phyloP scores from a whole-genome alignment of 1,284 basidiomycete genomes.

The Inonotus obliquus region DNA sequence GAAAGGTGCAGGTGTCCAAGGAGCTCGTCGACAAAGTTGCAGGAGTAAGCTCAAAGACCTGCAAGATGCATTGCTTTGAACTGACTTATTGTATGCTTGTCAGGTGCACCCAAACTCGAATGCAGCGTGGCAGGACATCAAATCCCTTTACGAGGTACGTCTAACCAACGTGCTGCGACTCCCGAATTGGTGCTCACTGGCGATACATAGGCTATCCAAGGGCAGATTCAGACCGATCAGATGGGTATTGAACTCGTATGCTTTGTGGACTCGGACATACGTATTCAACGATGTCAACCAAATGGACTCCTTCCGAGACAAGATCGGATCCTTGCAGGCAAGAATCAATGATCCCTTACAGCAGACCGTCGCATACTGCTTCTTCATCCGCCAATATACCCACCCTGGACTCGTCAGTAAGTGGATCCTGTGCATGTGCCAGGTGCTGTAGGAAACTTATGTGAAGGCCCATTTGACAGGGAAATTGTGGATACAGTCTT shows the following conservation, averaged over 20 bases:
- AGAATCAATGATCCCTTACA: neutral
- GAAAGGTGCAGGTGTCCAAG: no score
- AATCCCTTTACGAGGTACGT: no score
- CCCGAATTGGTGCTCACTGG: no score
- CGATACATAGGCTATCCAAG: no score
- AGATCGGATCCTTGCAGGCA: constrained; percentile 1
- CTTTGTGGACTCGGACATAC: constrained; percentile 4
- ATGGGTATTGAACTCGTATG: constrained; percentile 8
- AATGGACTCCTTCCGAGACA: neutral
- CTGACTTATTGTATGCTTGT: no score
- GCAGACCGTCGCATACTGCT: constrained; percentile 13
- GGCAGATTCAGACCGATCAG: neutral
- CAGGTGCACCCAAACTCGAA: no score
- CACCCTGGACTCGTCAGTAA: constrained; percentile 7
- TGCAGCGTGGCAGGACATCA: no score
- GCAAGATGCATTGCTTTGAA: no score
- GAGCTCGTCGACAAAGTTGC: no score
- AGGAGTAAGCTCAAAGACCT: no score
- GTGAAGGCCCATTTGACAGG: neutral
- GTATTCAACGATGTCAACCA: constrained; percentile 6
- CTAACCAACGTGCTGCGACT: no score
- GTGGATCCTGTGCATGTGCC: neutral
- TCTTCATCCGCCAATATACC: constrained; percentile 14
- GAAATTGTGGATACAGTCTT: neutral
- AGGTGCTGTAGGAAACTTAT: neutral